These are phyloP conservation scores for Russula sp. DNA, from an alignment of 768 basidiomycete genomes.

Conservation along the genomic window DNA sequence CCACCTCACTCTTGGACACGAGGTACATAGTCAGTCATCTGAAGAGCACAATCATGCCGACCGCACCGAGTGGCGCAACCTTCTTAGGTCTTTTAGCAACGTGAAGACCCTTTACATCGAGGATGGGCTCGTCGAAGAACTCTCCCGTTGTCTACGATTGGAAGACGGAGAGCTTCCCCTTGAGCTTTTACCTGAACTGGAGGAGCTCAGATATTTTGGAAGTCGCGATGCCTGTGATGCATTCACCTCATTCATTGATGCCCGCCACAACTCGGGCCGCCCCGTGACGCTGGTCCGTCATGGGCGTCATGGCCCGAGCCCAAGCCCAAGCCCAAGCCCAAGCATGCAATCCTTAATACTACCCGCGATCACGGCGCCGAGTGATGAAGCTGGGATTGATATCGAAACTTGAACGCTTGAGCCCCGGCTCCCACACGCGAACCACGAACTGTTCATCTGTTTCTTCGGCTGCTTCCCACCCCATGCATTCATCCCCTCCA, in stretches of 20 bases:
- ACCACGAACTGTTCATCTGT: too few relatives aligned
- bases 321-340: too few relatives aligned
- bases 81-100: neutral
- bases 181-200: neutral
- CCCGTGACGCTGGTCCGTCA: neutral
- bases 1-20: neutral
- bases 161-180: neutral
- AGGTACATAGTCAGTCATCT: accelerated
- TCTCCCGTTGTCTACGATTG: neutral
- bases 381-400: too few relatives aligned
- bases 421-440: too few relatives aligned
- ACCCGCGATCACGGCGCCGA: too few relatives aligned
- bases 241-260: neutral
- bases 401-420: too few relatives aligned
- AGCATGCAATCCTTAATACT: too few relatives aligned
- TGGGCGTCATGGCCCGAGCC: too few relatives aligned
- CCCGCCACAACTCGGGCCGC: neutral
- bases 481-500: too few relatives aligned
- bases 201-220: neutral
- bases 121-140: neutral
- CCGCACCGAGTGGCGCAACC: neutral
- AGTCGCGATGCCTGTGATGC: neutral
- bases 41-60: neutral
- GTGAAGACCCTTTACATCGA: neutral
- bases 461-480: too few relatives aligned